These are phyloP conservation scores for Diaporthe vaccinii DNA, from an alignment of 2,329 filamentous ascomycete species.

Conservation along the genomic window DNA sequence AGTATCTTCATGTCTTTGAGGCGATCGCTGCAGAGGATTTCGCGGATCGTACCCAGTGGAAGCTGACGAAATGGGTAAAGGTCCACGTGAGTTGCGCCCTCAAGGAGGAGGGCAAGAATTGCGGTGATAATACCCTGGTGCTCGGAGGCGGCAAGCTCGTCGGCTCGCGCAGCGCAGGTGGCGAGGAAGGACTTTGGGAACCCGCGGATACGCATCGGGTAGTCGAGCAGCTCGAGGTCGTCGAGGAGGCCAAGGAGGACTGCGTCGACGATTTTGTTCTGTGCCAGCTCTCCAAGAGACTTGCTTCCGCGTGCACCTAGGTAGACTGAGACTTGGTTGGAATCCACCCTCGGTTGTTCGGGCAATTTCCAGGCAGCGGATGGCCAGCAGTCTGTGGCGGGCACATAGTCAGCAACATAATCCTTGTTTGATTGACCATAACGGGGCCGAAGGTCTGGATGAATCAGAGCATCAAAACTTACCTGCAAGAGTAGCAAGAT, in stretches of 20 bases:
- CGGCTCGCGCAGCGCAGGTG: neutral
- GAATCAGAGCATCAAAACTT: neutral
- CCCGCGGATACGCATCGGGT: neutral
- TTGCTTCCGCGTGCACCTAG: neutral
- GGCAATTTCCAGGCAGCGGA: neutral
- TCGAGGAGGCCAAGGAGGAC: neutral
- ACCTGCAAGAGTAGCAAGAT: neutral
- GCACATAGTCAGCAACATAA: neutral
- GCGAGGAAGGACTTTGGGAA: neutral
- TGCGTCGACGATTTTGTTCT: neutral
- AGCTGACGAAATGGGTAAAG: neutral
- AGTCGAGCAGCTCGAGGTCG: neutral
- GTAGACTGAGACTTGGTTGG: neutral
- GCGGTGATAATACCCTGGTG: neutral
- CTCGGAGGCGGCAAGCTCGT: neutral
- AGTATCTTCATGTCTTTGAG: neutral
- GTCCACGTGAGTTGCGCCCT: neutral
- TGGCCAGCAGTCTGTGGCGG: constrained; percentile 2
- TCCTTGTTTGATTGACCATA: too few relatives aligned
- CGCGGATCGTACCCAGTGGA: neutral
- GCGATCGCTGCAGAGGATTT: neutral
- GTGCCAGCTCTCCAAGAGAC: neutral
- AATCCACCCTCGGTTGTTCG: neutral
- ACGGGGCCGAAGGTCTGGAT: too few relatives aligned
- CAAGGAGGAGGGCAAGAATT: neutral